These are phyloP conservation scores for Mucor circinelloides DNA, from an alignment of 371 early-diverging fungal species.

Conservation along the genomic window DNA sequence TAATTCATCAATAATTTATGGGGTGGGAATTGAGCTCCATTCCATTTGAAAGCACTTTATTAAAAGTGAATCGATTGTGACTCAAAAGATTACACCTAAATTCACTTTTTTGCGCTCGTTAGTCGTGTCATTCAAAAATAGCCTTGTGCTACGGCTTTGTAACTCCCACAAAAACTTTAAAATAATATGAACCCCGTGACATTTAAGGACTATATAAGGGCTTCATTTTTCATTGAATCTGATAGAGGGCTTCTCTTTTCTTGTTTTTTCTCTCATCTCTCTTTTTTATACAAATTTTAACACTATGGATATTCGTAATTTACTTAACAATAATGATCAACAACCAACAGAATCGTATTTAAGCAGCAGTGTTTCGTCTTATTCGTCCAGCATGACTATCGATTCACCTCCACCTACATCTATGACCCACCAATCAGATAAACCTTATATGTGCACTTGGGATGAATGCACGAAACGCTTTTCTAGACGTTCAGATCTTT, in stretches of 20 bases:
- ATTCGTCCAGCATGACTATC: conserved; percentile 17
- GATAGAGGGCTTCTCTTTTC: conserved; percentile 3
- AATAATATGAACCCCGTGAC: conserved; percentile 5
- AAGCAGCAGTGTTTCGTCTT: conserved; percentile 19
- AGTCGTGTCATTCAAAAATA: conserved; percentile 11
- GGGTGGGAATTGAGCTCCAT: neutral
- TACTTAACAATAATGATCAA: conserved; percentile 39
- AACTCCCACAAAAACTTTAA: conserved; percentile 10
- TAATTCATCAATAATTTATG: conserved; percentile 1
- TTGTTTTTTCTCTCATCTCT: conserved; percentile 7
- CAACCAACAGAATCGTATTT: conserved; percentile 12
- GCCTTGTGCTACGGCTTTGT: conserved; percentile 10
- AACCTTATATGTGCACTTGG: conserved; percentile 73
- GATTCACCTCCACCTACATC: conserved; percentile 5
- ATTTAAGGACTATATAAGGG: conserved; percentile 3
- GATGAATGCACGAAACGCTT: conserved; percentile 71
- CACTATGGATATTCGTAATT: conserved; percentile 51
- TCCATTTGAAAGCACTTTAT: neutral
- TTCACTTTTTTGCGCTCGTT: neutral
- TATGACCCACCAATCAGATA: conserved; percentile 28
- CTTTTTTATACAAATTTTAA: conserved; percentile 7
- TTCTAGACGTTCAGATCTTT: conserved; percentile 79
- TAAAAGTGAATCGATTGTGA: conserved; percentile 6
- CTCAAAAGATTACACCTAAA: conserved; percentile 5
- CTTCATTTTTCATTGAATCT: neutral